A percentile compares a stretch with the other conserved stretches of the same genome.
These are phyloP conservation scores for Trichothecium sympodiale DNA, from an alignment of 2,329 filamentous ascomycete genomes.

Conservation along the genomic window DNA sequence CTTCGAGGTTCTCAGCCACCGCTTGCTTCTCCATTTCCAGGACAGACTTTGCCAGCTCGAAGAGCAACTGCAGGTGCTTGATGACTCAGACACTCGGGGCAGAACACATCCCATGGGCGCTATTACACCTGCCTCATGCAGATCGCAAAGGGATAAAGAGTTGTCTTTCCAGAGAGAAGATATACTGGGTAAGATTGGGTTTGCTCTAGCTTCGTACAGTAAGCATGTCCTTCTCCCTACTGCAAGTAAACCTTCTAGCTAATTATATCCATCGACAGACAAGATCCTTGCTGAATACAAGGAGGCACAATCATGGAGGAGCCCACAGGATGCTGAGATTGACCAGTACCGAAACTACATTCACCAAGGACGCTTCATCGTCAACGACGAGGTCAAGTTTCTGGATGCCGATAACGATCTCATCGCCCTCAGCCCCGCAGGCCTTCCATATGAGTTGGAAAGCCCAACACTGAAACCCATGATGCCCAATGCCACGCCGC, in stretches of 20 bases:
- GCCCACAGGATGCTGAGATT: conserved; percentile 37
- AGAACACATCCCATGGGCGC: conserved; percentile 30
- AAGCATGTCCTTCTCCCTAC: conserved; percentile 17
- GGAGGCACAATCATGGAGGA: conserved; percentile 35
- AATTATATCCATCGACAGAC: too few relatives aligned
- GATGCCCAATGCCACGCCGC: neutral
- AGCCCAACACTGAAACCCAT: conserved; percentile 4
- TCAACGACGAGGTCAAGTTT: conserved; percentile 48
- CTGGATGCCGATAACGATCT: conserved; percentile 45
- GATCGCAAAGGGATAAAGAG: conserved; percentile 44
- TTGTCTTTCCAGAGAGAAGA: conserved; percentile 50
- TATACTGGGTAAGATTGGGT: conserved; percentile 49
- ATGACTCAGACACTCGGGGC: conserved; percentile 43
- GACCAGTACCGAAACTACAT: conserved; percentile 42
- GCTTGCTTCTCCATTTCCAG: conserved; percentile 71
- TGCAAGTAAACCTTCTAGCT: conserved; percentile 1
- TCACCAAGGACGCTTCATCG: conserved; percentile 39
- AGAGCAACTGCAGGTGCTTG: conserved; percentile 60
- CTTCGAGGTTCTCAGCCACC: conserved; percentile 74
- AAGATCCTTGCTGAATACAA: conserved; percentile 49
- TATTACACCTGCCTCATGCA: conserved; percentile 45
- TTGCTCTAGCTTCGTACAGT: conserved; percentile 61
- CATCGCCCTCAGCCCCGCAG: conserved; percentile 21
- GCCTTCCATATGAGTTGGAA: conserved; percentile 3
- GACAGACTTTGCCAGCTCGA: conserved; percentile 77